These are phyloP conservation scores for Lasiodiplodia sp. DNA, from an alignment of 2,329 filamentous ascomycete genomes.

Conservation along the genomic window DNA sequence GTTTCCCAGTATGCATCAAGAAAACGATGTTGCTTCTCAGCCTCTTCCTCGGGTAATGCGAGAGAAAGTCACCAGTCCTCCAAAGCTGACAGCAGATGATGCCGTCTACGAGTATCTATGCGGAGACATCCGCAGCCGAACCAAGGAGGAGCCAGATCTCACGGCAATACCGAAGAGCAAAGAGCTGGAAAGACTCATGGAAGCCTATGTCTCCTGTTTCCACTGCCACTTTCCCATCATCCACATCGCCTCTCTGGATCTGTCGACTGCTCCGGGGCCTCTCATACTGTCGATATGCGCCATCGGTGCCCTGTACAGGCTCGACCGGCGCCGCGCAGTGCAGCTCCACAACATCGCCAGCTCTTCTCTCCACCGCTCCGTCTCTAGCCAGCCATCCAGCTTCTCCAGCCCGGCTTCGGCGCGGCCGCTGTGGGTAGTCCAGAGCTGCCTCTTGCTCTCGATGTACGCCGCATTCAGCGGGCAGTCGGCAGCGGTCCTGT, in stretches of 20 bases:
- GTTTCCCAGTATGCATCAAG: not conserved
- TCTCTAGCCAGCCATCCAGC: slow-evolving; percentile 25
- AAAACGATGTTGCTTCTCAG: not conserved
- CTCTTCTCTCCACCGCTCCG: slow-evolving; percentile 31
- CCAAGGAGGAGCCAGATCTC: slow-evolving; percentile 19
- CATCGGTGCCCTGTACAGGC: slow-evolving; percentile 45
- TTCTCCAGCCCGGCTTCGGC: slow-evolving; percentile 25
- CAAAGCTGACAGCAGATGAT: not conserved
- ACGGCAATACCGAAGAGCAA: slow-evolving; percentile 33
- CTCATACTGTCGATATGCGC: slow-evolving; percentile 46
- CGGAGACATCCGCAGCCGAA: not conserved
- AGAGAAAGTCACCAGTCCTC: slow-evolving; percentile 11
- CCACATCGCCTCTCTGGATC: slow-evolving; percentile 43
- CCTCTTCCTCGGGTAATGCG: not conserved
- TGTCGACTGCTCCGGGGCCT: slow-evolving; percentile 38
- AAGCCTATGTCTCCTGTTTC: slow-evolving; percentile 43
- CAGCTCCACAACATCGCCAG: slow-evolving; percentile 35
- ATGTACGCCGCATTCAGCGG: slow-evolving; percentile 43
- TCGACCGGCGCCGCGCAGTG: slow-evolving; percentile 42
- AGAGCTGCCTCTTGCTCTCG: slow-evolving; percentile 40
- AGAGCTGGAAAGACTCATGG: slow-evolving; percentile 40
- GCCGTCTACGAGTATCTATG: not conserved
- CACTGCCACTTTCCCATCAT: slow-evolving; percentile 45
- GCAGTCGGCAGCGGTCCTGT: slow-evolving; percentile 32
- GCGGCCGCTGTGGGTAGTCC: slow-evolving; percentile 40